phyloP scores from a whole-genome alignment of 371 early-diverging fungal species.

The Syncephalastrum racemosum region DNA sequence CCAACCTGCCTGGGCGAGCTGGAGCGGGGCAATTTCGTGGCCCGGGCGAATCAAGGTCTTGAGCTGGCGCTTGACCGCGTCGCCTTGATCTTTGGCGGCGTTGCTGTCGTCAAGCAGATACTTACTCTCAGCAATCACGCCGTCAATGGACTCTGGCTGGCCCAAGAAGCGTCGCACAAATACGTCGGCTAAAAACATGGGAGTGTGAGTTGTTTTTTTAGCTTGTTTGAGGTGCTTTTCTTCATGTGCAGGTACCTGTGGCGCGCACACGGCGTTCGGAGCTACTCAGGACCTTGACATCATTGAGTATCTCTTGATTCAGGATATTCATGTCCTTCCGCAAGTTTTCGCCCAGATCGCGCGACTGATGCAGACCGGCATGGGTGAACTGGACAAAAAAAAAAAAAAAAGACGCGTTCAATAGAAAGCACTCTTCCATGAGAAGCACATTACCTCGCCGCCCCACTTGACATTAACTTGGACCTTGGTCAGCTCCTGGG shows the following conservation, averaged over 20 bases:
- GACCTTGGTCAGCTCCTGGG: conserved; percentile 63
- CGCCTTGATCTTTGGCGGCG: conserved; percentile 92
- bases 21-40: conserved; percentile 45
- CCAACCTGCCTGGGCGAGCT: conserved; percentile 49
- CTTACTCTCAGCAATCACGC: conserved; percentile 71
- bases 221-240: neutral
- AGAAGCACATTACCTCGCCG: conserved; percentile 65
- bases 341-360: conserved; percentile 91
- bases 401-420: neutral
- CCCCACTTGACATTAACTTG: conserved; percentile 97
- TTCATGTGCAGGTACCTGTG: conserved; percentile 50
- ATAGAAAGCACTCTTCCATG: neutral
- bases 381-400: conserved; percentile 80
- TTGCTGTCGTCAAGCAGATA: conserved; percentile 95
- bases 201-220: neutral
- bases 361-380: conserved; percentile 88
- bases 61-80: conserved; percentile 79
- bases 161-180: conserved; percentile 80
- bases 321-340: conserved; percentile 89
- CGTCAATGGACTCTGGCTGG: conserved; percentile 53
- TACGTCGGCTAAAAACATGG: conserved; percentile 63
- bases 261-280: conserved; percentile 90
- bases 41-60: conserved; percentile 53
- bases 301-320: conserved; percentile 81
- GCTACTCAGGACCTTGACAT: conserved; percentile 84